Evolutionary conservation across 148 eudicot species (phyloP), one percentile per base, ranked within the genome.

Genomic region (Beta vulgaris): DNA sequence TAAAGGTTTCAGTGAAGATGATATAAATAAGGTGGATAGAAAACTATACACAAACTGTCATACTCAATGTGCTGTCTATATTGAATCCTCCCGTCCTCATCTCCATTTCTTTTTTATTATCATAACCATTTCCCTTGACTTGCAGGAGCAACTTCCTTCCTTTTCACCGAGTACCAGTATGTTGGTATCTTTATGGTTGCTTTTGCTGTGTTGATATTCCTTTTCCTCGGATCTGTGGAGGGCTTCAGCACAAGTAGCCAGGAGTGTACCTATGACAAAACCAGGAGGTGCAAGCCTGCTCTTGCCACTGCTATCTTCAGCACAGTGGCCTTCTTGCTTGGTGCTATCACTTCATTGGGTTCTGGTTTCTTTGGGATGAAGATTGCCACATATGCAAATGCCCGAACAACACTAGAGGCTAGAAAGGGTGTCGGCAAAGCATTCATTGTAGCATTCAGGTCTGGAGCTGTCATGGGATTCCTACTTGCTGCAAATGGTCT

Each of bases 341-440:
- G 98, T 65, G 96, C 88, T 34, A 43, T 92, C 69, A 90, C 98
- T 11, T 90, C 98, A 53, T 83, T 92, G 48, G 78, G 87, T 71
- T 92, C 98, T 64, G 98, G 98, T 26, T 94, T 94, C 78, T 93
- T 94, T 77, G 98, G 98, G 60, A 94, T 94, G 98, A 94, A 93
- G 81, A 93, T 93, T 49, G 96, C 98, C 39, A 93, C 98, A 28
- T 93, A 90, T 81, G 98, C 98, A 44, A 93, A 93, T 80, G 98
- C 98, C 18, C 78, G 98, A 64, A 94, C 98, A 36, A 94, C 98
- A 36, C 80, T 94, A 60, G 97, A 91, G 82, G 98, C 98, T 67
- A 91, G 98, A 76, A 94, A 91, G 84, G 97, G 98, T 61, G 97
- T 90, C 51, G 93, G 96, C 9, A 90, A 93, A 82, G 98, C 96